Percentiles rank a stretch among this genome's conserved stretches.
Conservation (phyloP, 208 protist genomes). For the Novymonas esmeraldas region DNA sequence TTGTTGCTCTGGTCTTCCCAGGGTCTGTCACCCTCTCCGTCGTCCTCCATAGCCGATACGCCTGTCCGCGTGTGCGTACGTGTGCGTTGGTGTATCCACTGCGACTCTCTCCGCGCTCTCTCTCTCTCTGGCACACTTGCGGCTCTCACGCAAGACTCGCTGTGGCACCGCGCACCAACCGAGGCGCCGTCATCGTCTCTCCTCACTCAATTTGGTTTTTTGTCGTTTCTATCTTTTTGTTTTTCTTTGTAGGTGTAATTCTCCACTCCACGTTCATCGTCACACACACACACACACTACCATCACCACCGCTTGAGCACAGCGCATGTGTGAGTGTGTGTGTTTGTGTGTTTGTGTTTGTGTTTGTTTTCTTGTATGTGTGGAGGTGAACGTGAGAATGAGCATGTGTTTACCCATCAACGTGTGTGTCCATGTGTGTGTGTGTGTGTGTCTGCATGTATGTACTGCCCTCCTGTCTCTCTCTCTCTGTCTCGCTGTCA, state of each 20-base stretch:
- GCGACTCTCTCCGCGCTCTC: no score
- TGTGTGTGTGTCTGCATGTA: neutral
- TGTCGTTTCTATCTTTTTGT: neutral
- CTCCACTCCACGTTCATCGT: neutral
- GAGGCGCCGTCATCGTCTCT: neutral
- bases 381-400: no score
- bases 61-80: no score
- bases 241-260: neutral
- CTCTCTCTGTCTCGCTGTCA: neutral
- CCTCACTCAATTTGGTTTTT: neutral
- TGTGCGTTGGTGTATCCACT: no score
- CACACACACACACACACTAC: no score
- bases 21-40: no score
- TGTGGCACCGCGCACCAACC: neutral
- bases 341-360: neutral
- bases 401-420: neutral
- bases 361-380: no score
- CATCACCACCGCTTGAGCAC: no score
- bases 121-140: no score
- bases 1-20: no score
- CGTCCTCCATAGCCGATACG: no score
- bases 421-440: neutral
- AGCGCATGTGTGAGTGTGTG: constrained; percentile 6
- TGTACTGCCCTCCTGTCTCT: neutral
- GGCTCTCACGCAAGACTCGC: no score